Base-by-base conservation (phyloP, 2,329 filamentous ascomycete species). In the Chrysosporium queenslandicum region DNA sequence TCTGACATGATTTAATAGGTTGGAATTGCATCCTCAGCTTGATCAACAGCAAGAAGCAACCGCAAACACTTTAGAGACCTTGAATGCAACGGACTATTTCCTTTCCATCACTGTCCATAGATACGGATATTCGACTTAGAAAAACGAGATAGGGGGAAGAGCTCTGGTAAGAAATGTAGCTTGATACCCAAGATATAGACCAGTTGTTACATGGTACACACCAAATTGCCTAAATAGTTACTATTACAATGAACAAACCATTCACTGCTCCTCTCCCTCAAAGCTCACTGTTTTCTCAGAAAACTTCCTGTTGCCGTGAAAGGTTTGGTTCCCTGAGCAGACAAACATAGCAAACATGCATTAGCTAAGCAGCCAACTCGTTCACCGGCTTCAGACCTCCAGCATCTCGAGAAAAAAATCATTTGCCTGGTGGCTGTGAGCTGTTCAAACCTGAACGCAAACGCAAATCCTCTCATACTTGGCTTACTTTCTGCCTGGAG, bases 21-120 rank as follows among this genome's bases (percentile, higher is more conserved):
- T 43, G 40, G 40, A 43, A 43, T 63, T 80, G 77, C 66, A 74
- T 79, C 61, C 66, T 80, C 52, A 78, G 76, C 62, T 72, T 74
- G 63, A 71, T 80, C 59, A 79, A 78, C 65, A 78, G 72, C 54
- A 68, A 70, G 54, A 59, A 63, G 56, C 67, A 58, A 61, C 50
- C 50, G 8, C 25, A 53, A 36, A 20, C 18, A 12, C 32, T 52
- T 53, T 27, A 25, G n/a, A 12, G 11, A 42, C 12, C 27, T 32
- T n/a, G n/a, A n/a, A n/a, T n/a, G n/a, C n/a, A n/a, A n/a, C n/a
- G n/a, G n/a, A n/a, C n/a, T n/a, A n/a, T n/a, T n/a, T 58, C 21
- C 14, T 36, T n/a, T n/a, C n/a, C n/a, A n/a, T 9, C 43, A 14
- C 18, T 23, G 2, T 8, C 3, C 18, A 23, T n/a, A n/a, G 29